Evolutionary conservation across 2,329 filamentous ascomycete genomes (phyloP).

Genomic region (Colletotrichum chrysophilum): DNA sequence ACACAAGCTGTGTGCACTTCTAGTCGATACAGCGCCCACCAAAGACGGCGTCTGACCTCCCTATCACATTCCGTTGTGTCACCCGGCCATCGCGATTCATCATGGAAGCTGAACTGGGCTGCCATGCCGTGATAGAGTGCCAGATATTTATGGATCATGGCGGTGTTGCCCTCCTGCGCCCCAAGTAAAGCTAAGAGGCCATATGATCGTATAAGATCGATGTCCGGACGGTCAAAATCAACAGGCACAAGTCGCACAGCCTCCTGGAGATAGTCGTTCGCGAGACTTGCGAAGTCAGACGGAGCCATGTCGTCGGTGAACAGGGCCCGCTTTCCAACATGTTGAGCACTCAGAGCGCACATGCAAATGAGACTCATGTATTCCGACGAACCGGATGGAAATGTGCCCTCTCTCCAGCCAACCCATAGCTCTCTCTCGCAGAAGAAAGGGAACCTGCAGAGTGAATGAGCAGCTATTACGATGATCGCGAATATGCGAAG

Average conservation of each 20-base stretch:
- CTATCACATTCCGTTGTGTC: slow-evolving; percentile 6
- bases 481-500: accelerated
- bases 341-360: neutral
- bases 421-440: neutral
- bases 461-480: accelerated
- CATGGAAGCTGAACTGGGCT: slow-evolving; percentile 21
- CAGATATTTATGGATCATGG: slow-evolving; percentile 19
- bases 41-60: slow-evolving; percentile 24
- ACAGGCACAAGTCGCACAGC: neutral
- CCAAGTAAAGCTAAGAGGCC: slow-evolving; percentile 10
- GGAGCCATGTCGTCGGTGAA: neutral
- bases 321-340: neutral
- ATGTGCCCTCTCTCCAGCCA: neutral
- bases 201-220: neutral
- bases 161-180: slow-evolving; percentile 4
- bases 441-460: neutral
- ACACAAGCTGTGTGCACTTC: slow-evolving; percentile 27
- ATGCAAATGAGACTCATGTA: neutral
- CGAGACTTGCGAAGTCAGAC: neutral
- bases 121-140: slow-evolving; percentile 25
- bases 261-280: neutral
- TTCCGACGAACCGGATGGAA: neutral
- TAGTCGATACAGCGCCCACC: slow-evolving; percentile 26
- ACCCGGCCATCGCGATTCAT: slow-evolving; percentile 24
- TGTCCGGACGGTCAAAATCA: neutral